These are phyloP conservation scores for Fusarium algeriense DNA, from an alignment of 2,329 filamentous ascomycete genomes.

Conservation along the genomic window DNA sequence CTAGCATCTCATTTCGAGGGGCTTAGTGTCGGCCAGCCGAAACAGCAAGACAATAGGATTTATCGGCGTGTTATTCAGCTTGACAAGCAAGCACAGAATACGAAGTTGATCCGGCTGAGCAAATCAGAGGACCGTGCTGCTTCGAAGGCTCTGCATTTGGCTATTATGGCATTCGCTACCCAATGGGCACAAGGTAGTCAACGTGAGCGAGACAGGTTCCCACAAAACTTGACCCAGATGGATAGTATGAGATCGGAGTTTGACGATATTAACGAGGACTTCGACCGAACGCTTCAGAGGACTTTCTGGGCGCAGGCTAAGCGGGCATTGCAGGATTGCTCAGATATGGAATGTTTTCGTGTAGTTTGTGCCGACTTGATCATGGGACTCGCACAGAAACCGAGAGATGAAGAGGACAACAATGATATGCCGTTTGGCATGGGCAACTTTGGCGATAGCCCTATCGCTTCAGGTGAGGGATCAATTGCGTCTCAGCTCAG, in stretches of 20 bases:
- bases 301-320: slow-evolving; percentile 56
- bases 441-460: slow-evolving; percentile 36
- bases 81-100: slow-evolving; percentile 57
- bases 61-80: slow-evolving; percentile 62
- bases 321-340: slow-evolving; percentile 52
- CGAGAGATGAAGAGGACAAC: slow-evolving; percentile 46
- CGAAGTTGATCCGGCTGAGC: slow-evolving; percentile 56
- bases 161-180: slow-evolving; percentile 65
- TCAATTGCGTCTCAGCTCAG: slow-evolving; percentile 50
- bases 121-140: slow-evolving; percentile 58
- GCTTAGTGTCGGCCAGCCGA: slow-evolving; percentile 45
- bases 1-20: slow-evolving; percentile 45
- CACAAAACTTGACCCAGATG: slow-evolving; percentile 39
- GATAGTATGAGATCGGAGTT: slow-evolving; percentile 44
- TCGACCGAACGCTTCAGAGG: slow-evolving; percentile 55
- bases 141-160: slow-evolving; percentile 60
- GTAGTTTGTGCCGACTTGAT: slow-evolving; percentile 57
- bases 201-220: slow-evolving; percentile 45
- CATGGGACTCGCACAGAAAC: slow-evolving; percentile 55
- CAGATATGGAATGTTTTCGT: slow-evolving; percentile 56
- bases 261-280: slow-evolving; percentile 50
- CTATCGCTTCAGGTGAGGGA: slow-evolving; percentile 39
- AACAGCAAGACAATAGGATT: slow-evolving; percentile 58
- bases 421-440: slow-evolving; percentile 27
- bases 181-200: slow-evolving; percentile 57